A percentile compares a stretch with the other conserved stretches of the same genome.
These are phyloP conservation scores for Ashbya aceris DNA, from an alignment of 1,139 yeast species.

Conservation along the genomic window DNA sequence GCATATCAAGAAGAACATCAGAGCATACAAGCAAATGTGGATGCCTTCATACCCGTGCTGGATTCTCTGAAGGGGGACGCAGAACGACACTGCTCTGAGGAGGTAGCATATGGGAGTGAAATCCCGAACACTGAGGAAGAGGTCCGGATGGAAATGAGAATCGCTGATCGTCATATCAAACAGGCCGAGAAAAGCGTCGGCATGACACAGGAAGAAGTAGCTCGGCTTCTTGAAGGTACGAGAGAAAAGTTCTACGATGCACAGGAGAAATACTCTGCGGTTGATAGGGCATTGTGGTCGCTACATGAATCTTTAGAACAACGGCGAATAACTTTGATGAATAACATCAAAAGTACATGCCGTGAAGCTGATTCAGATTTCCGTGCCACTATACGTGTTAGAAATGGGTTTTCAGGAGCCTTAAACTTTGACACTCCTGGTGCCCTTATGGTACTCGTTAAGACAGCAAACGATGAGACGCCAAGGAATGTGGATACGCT, in stretches of 20 bases:
- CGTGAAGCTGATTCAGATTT: conserved; percentile 44
- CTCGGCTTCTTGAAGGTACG: conserved; percentile 31
- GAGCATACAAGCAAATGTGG: conserved; percentile 9
- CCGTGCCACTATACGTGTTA: conserved; percentile 47
- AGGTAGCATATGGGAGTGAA: conserved; percentile 27
- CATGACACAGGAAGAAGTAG: conserved; percentile 36
- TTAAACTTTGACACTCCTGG: conserved; percentile 51
- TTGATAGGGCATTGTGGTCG: conserved; percentile 27
- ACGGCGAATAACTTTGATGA: conserved; percentile 43
- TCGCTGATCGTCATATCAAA: conserved; percentile 29
- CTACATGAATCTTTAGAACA: conserved; percentile 35
- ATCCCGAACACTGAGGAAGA: conserved; percentile 29
- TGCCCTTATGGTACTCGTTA: conserved; percentile 45
- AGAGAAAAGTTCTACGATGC: conserved; percentile 32
- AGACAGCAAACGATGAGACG: conserved; percentile 47
- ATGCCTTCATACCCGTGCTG: background rate
- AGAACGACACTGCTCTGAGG: conserved; percentile 26
- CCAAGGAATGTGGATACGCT: conserved; percentile 70
- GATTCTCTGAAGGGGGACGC: conserved; percentile 22
- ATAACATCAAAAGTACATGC: conserved; percentile 37
- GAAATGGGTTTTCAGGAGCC: conserved; percentile 65
- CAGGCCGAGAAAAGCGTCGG: conserved; percentile 36
- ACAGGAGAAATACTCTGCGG: conserved; percentile 26
- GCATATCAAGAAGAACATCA: conserved; percentile 14
- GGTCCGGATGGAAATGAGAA: conserved; percentile 31